Conservation (phyloP, 495 filamentous ascomycete genomes). For the Bacidia rubella region DNA sequence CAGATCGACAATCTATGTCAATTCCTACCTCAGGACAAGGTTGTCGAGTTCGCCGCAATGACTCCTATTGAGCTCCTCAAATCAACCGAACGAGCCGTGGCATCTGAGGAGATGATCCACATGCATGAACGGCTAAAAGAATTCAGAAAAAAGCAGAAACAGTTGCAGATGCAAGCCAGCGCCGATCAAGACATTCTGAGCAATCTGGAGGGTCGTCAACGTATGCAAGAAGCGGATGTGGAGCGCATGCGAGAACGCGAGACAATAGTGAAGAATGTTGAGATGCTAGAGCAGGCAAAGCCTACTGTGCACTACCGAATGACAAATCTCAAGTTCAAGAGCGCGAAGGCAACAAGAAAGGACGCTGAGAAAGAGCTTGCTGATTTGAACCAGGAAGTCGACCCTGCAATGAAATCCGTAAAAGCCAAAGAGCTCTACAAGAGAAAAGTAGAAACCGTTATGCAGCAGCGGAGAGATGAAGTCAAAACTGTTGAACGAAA, state of each 20-base stretch:
- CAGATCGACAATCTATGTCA: slow-evolving; percentile 97
- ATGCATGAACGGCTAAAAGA: slow-evolving; percentile 65
- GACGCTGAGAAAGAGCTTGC: slow-evolving; percentile 37
- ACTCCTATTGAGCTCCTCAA: slow-evolving; percentile 72
- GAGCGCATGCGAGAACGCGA: slow-evolving; percentile 66
- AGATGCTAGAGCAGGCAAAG: slow-evolving; percentile 48
- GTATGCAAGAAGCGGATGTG: slow-evolving; percentile 67
- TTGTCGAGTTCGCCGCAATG: slow-evolving; percentile 83
- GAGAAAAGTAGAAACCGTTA: slow-evolving; percentile 32
- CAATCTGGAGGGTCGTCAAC: slow-evolving; percentile 59
- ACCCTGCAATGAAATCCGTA: slow-evolving; percentile 53
- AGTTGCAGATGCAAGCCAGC: slow-evolving; percentile 42
- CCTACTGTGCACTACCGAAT: slow-evolving; percentile 51
- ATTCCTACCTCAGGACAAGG: slow-evolving; percentile 92
- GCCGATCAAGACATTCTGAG: slow-evolving; percentile 46
- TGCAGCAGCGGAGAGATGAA: slow-evolving; percentile 35
- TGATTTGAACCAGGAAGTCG: slow-evolving; percentile 43
- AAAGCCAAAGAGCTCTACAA: slow-evolving; percentile 52
- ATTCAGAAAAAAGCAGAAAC: slow-evolving; percentile 54
- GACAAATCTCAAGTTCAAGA: slow-evolving; percentile 21
- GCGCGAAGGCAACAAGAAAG: slow-evolving; percentile 34
- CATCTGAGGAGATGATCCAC: slow-evolving; percentile 61
- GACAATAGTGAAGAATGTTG: slow-evolving; percentile 49
- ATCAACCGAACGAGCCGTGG: slow-evolving; percentile 78
- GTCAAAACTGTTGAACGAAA: slow-evolving; percentile 36